phyloP scores from a whole-genome alignment of 2,329 filamentous ascomycete species.

The Juglanconis juglandina region DNA sequence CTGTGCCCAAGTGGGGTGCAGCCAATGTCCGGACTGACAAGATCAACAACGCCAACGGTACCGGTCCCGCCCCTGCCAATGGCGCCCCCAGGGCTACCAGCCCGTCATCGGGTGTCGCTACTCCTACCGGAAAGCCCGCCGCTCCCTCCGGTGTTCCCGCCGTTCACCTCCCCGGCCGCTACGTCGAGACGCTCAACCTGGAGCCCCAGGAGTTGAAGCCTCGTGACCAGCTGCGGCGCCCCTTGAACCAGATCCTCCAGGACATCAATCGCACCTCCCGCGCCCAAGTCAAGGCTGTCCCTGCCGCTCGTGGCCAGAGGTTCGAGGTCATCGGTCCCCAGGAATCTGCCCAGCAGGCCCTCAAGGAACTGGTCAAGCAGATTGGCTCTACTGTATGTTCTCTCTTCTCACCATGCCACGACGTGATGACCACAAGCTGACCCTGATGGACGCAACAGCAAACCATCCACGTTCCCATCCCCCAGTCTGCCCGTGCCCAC shows the following conservation, averaged over 20 bases:
- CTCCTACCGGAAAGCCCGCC: conserved; percentile 37
- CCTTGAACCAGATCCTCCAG: conserved; percentile 78
- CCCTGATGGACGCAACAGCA: conserved; percentile 29
- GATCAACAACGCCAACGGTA: conserved; percentile 52
- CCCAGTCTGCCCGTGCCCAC: conserved; percentile 76
- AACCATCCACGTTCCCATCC: conserved; percentile 73
- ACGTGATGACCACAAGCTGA: background rate
- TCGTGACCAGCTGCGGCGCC: conserved; percentile 75
- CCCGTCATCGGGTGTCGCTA: conserved; percentile 57
- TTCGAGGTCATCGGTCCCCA: conserved; percentile 84
- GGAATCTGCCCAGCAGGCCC: conserved; percentile 78
- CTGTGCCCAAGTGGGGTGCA: conserved; percentile 66
- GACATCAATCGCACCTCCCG: conserved; percentile 92
- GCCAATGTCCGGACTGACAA: conserved; percentile 51
- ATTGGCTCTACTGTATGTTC: conserved; percentile 74
- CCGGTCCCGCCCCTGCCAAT: conserved; percentile 53
- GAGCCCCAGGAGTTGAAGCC: conserved; percentile 74
- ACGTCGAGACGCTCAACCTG: conserved; percentile 72
- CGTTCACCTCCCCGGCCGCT: conserved; percentile 77
- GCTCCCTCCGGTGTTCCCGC: conserved; percentile 41
- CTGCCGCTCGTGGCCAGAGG: conserved; percentile 68
- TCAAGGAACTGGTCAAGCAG: conserved; percentile 84
- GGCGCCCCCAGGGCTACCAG: conserved; percentile 59
- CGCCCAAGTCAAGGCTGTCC: conserved; percentile 75
- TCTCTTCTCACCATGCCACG: background rate